Percentiles rank a stretch among this genome's conserved stretches.
Conservation (phyloP, 2,329 filamentous ascomycete species). For the Claviceps lovelessii region DNA sequence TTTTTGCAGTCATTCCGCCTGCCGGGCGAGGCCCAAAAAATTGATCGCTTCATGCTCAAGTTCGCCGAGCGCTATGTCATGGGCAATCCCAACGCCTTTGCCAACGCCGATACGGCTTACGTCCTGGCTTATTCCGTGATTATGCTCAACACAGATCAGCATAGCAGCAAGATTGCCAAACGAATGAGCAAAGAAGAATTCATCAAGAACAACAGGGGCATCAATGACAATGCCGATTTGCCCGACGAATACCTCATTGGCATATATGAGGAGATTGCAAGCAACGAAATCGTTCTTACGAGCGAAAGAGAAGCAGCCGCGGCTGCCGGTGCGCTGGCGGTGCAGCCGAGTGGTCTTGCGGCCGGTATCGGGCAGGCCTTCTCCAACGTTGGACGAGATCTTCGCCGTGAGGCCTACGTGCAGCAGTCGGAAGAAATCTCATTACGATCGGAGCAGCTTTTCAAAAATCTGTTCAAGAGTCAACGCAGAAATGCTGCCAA, state of each 20-base stretch:
- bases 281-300: conserved; percentile 85
- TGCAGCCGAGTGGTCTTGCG: conserved; percentile 50
- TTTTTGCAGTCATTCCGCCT: conserved; percentile 92
- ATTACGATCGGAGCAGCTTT: conserved; percentile 61
- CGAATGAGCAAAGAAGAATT: conserved; percentile 96
- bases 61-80: conserved; percentile 93
- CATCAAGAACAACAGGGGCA: conserved; percentile 96
- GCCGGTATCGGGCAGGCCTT: conserved; percentile 78
- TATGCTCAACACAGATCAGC: conserved; percentile 87
- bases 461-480: conserved; percentile 82
- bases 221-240: conserved; percentile 89
- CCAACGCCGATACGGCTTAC: conserved; percentile 95
- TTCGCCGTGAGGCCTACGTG: conserved; percentile 83
- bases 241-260: conserved; percentile 79
- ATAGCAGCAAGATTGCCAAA: conserved; percentile 69
- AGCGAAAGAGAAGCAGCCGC: conserved; percentile 85
- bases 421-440: conserved; percentile 92
- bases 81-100: conserved; percentile 92
- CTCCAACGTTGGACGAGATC: conserved; percentile 78
- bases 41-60: conserved; percentile 98
- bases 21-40: conserved; percentile 94
- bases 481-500: conserved; percentile 69
- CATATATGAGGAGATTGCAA: conserved; percentile 85
- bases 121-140: conserved; percentile 94
- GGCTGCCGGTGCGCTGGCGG: conserved; percentile 49